Percentiles rank a stretch among this genome's conserved stretches.
phyloP scores from a whole-genome alignment of 2,329 filamentous ascomycete species.

The Juglanconis sp. region DNA sequence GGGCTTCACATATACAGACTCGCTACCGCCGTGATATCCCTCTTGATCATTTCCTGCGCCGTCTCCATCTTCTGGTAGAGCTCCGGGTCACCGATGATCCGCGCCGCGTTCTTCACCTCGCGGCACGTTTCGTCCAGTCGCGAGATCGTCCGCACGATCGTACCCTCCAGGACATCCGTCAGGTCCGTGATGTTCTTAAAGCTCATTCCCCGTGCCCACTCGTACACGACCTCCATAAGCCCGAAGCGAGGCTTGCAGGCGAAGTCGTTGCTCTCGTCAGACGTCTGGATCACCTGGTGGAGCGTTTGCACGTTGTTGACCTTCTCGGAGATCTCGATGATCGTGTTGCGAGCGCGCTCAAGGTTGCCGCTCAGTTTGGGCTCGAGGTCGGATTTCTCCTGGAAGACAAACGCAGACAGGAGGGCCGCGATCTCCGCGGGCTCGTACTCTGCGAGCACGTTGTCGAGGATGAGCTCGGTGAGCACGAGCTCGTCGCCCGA shows the following conservation, averaged over 20 bases:
- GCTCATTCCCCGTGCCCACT: conserved; percentile 96
- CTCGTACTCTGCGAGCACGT: conserved; percentile 91
- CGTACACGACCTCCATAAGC: conserved; percentile 95
- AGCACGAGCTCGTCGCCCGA: conserved; percentile 94
- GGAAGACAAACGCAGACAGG: conserved; percentile 92
- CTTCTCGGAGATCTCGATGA: conserved; percentile 86
- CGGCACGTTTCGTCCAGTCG: conserved; percentile 92
- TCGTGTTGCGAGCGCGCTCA: conserved; percentile 77
- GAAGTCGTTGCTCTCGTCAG: conserved; percentile 91
- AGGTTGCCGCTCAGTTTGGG: conserved; percentile 80
- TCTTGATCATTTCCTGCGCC: conserved; percentile 95
- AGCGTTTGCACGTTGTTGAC: conserved; percentile 86
- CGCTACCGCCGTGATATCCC: conserved; percentile 88
- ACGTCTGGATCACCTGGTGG: conserved; percentile 86
- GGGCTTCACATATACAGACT: conserved; percentile 73
- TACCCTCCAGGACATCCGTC: conserved; percentile 95
- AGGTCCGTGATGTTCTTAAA: conserved; percentile 97
- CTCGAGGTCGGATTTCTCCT: conserved; percentile 84
- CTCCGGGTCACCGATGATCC: conserved; percentile 90
- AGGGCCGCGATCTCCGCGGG: conserved; percentile 95
- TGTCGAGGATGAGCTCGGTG: conserved; percentile 94
- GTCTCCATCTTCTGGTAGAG: conserved; percentile 96
- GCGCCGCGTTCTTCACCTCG: conserved; percentile 94
- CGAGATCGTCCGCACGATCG: conserved; percentile 93
- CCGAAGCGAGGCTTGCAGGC: conserved; percentile 84